These are phyloP conservation scores for Nemophila menziesii DNA, from an alignment of 257 asterid species.

Conservation along the genomic window DNA sequence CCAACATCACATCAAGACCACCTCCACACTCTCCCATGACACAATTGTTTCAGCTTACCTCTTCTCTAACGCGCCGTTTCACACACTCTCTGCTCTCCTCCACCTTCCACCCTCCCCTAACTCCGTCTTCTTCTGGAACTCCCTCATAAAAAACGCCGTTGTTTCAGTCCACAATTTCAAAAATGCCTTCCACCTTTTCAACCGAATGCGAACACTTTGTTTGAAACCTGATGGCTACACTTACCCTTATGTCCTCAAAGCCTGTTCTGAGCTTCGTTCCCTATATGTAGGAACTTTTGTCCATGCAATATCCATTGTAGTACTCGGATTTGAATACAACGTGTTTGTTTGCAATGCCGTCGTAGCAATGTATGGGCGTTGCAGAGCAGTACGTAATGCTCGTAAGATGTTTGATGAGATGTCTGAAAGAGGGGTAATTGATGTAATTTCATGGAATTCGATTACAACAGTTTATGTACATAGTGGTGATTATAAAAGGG, in stretches of 20 bases:
- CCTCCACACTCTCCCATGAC: background rate
- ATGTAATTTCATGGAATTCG: constrained; percentile 76
- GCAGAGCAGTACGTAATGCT: constrained; percentile 39
- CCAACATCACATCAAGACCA: background rate
- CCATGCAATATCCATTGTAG: constrained; percentile 41
- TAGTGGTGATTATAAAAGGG: constrained; percentile 30
- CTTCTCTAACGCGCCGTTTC: constrained; percentile 7
- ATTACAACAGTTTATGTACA: constrained; percentile 45
- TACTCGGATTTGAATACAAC: constrained; percentile 39
- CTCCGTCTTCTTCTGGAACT: constrained; percentile 62
- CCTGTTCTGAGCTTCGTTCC: constrained; percentile 39
- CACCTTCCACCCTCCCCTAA: constrained; percentile 25
- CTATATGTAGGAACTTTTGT: constrained; percentile 31
- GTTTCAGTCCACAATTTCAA: constrained; percentile 14
- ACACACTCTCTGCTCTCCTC: constrained; percentile 31
- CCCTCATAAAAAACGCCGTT: constrained; percentile 40
- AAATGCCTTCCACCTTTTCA: constrained; percentile 37
- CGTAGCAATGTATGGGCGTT: constrained; percentile 59
- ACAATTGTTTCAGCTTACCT: background rate
- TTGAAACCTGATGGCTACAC: constrained; percentile 73
- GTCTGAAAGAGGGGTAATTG: constrained; percentile 36
- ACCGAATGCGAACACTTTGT: constrained; percentile 47
- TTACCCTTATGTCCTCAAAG: constrained; percentile 58
- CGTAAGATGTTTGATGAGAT: constrained; percentile 51
- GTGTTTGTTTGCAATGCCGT: constrained; percentile 75